Evolutionary conservation across 495 filamentous ascomycete genomes (phyloP), one percentile per base, ranked within the genome.

Genomic region (Penicillium coffeae): DNA sequence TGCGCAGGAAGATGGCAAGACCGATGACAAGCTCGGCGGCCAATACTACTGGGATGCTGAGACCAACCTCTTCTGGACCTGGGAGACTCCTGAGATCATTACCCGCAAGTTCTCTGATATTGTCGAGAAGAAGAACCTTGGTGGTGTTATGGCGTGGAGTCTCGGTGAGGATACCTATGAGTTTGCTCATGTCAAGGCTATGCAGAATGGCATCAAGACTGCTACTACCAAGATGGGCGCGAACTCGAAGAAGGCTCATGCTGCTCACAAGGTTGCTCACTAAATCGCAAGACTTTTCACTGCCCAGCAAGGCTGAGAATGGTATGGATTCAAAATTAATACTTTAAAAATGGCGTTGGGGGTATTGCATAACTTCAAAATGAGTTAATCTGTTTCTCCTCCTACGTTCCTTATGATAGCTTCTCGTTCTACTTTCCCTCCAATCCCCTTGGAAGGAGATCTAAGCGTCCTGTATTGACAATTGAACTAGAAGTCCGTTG

Each of bases 141-240:
- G 86, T 3, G 85, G 85, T 15, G 79, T 87, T 21, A 86, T 88
- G 71, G 82, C 83, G 0, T 88, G 84, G 87, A 85, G 77, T 19
- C 59, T 90, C 50, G 87, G 85, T 3, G 85, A 89, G 65, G 86
- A 89, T 66, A 82, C 76, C 1, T 65, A 76, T 25, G 56, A 73
- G 19, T 86, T 72, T 47, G 64, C 66, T 42, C 85, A 87, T 62
- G 57, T 89, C 2, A 64, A 72, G 35, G 79, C 80, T 3, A 75
- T 86, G 58, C 80, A 76, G 50, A 52, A 62, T 38, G 76, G 73
- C 15, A 45, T 77, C 20, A 45, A 66, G 46, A 14, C 40, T 39
- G 39, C 34, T 22, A n/a, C 22, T 20, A 19, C 44, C 7, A 10
- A 21, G 33, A 21, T 3, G 8, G 42, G 19, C 16, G 5, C 38